Conservation (phyloP, 441 rosid genomes). For the Cnidoscolus chayamansa region DNA sequence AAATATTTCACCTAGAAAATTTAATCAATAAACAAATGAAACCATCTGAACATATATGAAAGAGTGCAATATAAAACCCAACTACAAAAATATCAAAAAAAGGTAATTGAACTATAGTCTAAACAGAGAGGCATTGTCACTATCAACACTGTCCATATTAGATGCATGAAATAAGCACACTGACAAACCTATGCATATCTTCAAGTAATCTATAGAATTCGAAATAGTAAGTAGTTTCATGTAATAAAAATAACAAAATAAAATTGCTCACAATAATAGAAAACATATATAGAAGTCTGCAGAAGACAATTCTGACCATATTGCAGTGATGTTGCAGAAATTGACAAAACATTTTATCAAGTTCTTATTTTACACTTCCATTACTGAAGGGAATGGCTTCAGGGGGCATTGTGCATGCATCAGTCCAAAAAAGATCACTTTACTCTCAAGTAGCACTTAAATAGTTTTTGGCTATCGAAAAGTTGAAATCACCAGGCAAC, state of each 20-base stretch:
- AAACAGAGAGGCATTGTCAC: not conserved
- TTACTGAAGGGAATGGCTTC: too few species aligned
- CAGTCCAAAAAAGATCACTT: not conserved
- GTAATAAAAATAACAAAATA: not conserved
- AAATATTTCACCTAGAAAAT: not conserved
- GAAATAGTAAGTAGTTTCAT: too few species aligned
- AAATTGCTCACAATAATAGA: not conserved
- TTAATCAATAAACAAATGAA: not conserved
- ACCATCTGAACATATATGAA: not conserved
- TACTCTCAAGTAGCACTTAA: not conserved
- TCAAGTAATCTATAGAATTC: not conserved
- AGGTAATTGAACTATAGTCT: not conserved
- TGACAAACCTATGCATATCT: not conserved
- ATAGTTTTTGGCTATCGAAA: not conserved
- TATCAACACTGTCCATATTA: not conserved
- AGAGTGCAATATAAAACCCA: not conserved
- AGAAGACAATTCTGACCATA: too few species aligned
- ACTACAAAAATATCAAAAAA: not conserved
- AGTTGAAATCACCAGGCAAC: not conserved
- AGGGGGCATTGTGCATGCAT: not conserved
- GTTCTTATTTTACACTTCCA: too few species aligned
- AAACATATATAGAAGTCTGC: not conserved
- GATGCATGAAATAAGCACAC: not conserved
- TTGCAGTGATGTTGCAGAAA: not conserved
- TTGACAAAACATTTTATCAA: too few species aligned